Percentiles rank a stretch among this genome's conserved stretches.
Conservation (phyloP, 2,329 filamentous ascomycete genomes). For the Fusarium kyushuense region DNA sequence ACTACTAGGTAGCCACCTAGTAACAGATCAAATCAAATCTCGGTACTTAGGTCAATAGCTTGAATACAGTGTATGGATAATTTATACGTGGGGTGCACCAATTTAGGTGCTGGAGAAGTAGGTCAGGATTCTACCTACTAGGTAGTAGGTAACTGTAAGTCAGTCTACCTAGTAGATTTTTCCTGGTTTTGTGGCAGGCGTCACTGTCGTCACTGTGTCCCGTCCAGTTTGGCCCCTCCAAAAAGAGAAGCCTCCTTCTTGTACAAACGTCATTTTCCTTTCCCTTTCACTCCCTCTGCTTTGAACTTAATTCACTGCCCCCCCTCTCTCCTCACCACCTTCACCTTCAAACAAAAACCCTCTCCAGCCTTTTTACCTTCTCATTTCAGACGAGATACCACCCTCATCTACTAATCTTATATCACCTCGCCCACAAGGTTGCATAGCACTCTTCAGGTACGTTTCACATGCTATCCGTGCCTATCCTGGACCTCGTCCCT, state of each 20-base stretch:
- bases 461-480: conserved; percentile 21
- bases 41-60: neutral
- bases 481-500: conserved; percentile 26
- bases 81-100: conserved; percentile 7
- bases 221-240: conserved; percentile 34
- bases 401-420: conserved; percentile 6
- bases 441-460: conserved; percentile 35
- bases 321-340: conserved; percentile 23
- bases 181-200: conserved; percentile 24
- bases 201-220: conserved; percentile 41
- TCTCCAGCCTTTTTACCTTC: conserved; percentile 6
- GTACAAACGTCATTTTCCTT: conserved; percentile 36
- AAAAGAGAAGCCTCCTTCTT: conserved; percentile 31
- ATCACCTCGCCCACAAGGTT: conserved; percentile 11
- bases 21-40: neutral
- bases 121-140: no score
- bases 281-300: conserved; percentile 9
- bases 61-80: conserved; percentile 8
- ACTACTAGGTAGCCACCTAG: neutral
- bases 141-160: conserved; percentile 13
- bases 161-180: conserved; percentile 24
- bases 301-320: conserved; percentile 15
- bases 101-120: neutral
- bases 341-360: conserved; percentile 12
- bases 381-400: conserved; percentile 2